Evolutionary conservation across 768 basidiomycete genomes (phyloP).

Genomic region (Serendipita vermifera): DNA sequence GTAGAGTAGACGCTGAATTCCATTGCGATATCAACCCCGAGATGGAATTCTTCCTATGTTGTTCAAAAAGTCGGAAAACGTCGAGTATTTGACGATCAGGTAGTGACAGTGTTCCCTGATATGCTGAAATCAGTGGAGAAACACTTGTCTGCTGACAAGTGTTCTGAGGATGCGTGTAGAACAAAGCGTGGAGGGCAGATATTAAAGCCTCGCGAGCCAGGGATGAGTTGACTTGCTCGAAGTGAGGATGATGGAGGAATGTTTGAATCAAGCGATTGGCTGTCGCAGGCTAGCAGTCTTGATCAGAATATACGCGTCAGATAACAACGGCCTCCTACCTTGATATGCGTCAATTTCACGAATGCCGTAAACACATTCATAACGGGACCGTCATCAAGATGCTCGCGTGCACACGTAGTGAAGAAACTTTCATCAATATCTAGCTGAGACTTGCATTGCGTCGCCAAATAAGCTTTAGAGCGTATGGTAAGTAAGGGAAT

Average conservation of each 20-base stretch:
- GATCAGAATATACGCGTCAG: background rate
- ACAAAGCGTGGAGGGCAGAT: constrained; percentile 49
- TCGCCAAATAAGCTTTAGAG: background rate
- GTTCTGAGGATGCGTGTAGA: constrained; percentile 62
- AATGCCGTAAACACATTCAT: background rate
- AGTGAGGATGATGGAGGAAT: constrained; percentile 54
- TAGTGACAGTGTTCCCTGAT: constrained; percentile 54
- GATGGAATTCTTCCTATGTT: constrained; percentile 50
- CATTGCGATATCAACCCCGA: constrained; percentile 52
- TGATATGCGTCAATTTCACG: background rate
- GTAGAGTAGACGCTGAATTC: constrained; percentile 22
- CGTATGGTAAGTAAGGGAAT: background rate
- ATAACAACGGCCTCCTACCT: background rate
- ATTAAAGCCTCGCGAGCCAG: constrained; percentile 39
- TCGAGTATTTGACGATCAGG: constrained; percentile 57
- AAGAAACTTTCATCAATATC: background rate
- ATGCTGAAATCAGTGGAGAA: constrained; percentile 60
- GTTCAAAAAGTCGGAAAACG: constrained; percentile 69
- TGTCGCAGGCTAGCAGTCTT: constrained; percentile 44
- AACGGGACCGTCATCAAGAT: background rate
- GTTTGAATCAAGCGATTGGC: constrained; percentile 66
- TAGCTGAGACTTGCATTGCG: background rate
- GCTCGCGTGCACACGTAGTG: background rate
- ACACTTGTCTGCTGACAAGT: constrained; percentile 78
- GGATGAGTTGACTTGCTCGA: constrained; percentile 25